Evolutionary conservation across 2,329 filamentous ascomycete species (phyloP).

Genomic region (Diaporthe sp.): DNA sequence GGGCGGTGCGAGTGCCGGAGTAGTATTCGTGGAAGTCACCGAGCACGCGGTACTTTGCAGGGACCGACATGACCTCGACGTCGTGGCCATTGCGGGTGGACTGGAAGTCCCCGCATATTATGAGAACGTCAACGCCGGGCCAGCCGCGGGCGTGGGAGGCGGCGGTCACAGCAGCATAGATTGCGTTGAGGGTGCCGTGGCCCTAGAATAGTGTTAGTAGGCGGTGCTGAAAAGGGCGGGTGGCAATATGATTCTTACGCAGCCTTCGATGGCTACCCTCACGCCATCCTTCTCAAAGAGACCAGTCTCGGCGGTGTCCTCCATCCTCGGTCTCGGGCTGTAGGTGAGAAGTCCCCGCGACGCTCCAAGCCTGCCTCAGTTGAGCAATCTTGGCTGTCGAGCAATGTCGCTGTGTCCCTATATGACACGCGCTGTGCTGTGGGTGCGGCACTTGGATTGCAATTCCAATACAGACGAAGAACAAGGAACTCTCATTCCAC

Average conservation of each 20-base stretch:
- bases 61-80: slow-evolving; percentile 89
- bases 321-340: background rate
- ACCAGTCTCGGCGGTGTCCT: slow-evolving; percentile 1
- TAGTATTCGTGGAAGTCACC: slow-evolving; percentile 98
- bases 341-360: background rate
- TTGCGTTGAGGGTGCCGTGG: slow-evolving; percentile 91
- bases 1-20: slow-evolving; percentile 80
- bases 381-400: background rate
- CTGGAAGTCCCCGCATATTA: slow-evolving; percentile 98
- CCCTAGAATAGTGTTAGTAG: slow-evolving; percentile 67
- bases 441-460: no score
- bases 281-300: slow-evolving; percentile 45
- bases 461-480: background rate
- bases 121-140: slow-evolving; percentile 87
- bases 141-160: slow-evolving; percentile 80
- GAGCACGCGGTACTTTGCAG: slow-evolving; percentile 86
- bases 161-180: slow-evolving; percentile 83
- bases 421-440: background rate
- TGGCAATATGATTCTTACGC: slow-evolving; percentile 22
- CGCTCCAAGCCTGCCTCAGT: background rate
- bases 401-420: background rate
- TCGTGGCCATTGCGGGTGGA: slow-evolving; percentile 85
- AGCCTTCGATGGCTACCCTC: slow-evolving; percentile 41
- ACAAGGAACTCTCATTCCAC: background rate
- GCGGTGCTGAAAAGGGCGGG: background rate